These are phyloP conservation scores for Aspergillus arachidicola DNA, from an alignment of 2,329 filamentous ascomycete genomes.

Conservation along the genomic window DNA sequence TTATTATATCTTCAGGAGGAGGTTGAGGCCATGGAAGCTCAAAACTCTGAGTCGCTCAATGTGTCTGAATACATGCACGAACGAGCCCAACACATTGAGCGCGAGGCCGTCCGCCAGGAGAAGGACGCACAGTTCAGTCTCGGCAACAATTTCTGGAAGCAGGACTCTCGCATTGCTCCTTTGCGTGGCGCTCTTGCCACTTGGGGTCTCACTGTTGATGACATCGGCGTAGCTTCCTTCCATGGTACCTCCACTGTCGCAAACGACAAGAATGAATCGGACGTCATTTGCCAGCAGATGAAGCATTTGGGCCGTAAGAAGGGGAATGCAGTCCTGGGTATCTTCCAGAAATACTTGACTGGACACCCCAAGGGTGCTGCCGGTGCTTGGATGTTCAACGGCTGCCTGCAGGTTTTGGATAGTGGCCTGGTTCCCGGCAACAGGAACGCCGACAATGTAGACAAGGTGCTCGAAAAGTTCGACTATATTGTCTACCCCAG, in stretches of 20 bases:
- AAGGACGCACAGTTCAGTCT: slow-evolving; percentile 90
- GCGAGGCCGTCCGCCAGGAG: slow-evolving; percentile 83
- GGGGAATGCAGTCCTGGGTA: slow-evolving; percentile 92
- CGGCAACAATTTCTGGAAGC: slow-evolving; percentile 99
- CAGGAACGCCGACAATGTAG: slow-evolving; percentile 96
- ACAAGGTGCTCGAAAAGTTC: slow-evolving; percentile 94
- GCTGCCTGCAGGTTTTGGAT: slow-evolving; percentile 93
- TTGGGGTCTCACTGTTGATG: slow-evolving; percentile 97
- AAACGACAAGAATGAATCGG: slow-evolving; percentile 99
- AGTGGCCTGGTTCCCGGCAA: slow-evolving; percentile 93
- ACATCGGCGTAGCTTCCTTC: slow-evolving; percentile 94
- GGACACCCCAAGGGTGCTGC: slow-evolving; percentile 99
- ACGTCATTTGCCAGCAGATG: slow-evolving; percentile 94
- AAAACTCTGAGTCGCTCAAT: slow-evolving; percentile 70
- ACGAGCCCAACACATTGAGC: slow-evolving; percentile 82
- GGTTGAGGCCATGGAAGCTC: slow-evolving; percentile 83
- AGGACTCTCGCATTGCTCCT: slow-evolving; percentile 88
- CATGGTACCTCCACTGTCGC: slow-evolving; percentile 98
- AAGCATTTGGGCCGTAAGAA: slow-evolving; percentile 92
- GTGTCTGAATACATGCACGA: slow-evolving; percentile 85
- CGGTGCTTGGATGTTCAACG: slow-evolving; percentile 99
- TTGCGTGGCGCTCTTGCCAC: slow-evolving; percentile 94
- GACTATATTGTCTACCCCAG: slow-evolving; percentile 98
- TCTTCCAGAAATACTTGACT: slow-evolving; percentile 99
- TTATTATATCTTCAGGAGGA: slow-evolving; percentile 91